phyloP scores from a whole-genome alignment of 2,329 filamentous ascomycete genomes.

The Fusarium sp. region DNA sequence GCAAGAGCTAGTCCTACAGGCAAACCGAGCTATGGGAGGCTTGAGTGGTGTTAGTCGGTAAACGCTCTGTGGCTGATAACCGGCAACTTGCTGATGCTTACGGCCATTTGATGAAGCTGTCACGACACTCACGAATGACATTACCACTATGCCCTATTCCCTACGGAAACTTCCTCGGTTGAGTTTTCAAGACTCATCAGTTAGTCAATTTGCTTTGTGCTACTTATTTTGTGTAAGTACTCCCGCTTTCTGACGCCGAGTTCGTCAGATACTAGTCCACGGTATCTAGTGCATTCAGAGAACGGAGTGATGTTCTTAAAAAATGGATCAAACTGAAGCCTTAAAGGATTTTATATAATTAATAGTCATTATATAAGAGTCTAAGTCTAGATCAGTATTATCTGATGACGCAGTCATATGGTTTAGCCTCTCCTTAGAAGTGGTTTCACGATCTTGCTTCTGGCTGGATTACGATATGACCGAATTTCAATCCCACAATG shows the following conservation, averaged over 20 bases:
- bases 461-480: not conserved
- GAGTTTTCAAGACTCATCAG: accelerated
- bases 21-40: no score
- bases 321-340: not conserved
- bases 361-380: no score
- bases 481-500: no score
- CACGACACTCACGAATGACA: not conserved
- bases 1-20: not conserved
- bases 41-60: not conserved
- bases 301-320: not conserved
- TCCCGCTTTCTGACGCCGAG: not conserved
- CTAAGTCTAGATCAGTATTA: no score
- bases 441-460: not conserved
- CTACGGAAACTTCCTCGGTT: not conserved
- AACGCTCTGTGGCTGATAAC: not conserved
- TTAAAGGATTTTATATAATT: accelerated
- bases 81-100: not conserved
- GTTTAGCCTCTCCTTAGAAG: not conserved
- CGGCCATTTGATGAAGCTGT: not conserved
- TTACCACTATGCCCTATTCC: no score
- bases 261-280: not conserved
- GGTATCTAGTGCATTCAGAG: not conserved
- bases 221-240: no score
- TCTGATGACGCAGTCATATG: no score
- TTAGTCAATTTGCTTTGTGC: not conserved